Evolutionary conservation across 129 eudicot species (phyloP).

Genomic region (Tagetes patula): DNA sequence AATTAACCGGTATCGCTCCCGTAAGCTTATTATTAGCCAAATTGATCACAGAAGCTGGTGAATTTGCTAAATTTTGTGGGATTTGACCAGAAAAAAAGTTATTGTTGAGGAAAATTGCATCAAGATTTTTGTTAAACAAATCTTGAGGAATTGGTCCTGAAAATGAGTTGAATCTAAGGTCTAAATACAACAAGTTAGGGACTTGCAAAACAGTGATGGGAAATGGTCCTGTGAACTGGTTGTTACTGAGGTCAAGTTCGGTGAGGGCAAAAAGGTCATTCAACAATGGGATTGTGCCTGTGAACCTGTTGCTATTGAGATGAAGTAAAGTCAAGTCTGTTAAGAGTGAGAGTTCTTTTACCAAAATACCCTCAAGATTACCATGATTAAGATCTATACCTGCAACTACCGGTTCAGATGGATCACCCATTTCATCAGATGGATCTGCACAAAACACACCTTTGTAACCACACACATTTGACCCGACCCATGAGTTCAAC

Average conservation of each 20-base stretch:
- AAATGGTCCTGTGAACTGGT: slow-evolving; percentile 71
- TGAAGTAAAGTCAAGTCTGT: slow-evolving; percentile 72
- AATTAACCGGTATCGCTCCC: slow-evolving; percentile 69
- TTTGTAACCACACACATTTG: slow-evolving; percentile 75
- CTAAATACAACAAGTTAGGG: slow-evolving; percentile 70
- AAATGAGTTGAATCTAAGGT: slow-evolving; percentile 76
- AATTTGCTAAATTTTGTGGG: slow-evolving; percentile 70
- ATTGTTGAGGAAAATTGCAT: slow-evolving; percentile 83
- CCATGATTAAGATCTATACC: slow-evolving; percentile 96
- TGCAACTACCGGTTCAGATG: slow-evolving; percentile 50
- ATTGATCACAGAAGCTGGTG: slow-evolving; percentile 91
- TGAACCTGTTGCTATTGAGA: slow-evolving; percentile 75
- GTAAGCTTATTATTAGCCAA: slow-evolving; percentile 72
- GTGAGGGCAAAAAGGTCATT: slow-evolving; percentile 54
- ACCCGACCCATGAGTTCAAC: slow-evolving; percentile 69
- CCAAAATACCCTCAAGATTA: slow-evolving; percentile 65
- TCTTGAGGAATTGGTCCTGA: slow-evolving; percentile 75
- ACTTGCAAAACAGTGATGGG: slow-evolving; percentile 48
- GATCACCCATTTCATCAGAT: slow-evolving; percentile 43
- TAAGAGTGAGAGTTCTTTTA: slow-evolving; percentile 60
- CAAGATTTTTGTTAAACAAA: slow-evolving; percentile 62
- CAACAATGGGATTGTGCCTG: slow-evolving; percentile 73
- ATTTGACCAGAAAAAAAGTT: slow-evolving; percentile 64
- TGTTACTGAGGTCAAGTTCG: slow-evolving; percentile 90
- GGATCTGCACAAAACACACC: slow-evolving; percentile 82